Conservation (phyloP, 306 rosid genomes). For the Adenanthera pavonina region DNA sequence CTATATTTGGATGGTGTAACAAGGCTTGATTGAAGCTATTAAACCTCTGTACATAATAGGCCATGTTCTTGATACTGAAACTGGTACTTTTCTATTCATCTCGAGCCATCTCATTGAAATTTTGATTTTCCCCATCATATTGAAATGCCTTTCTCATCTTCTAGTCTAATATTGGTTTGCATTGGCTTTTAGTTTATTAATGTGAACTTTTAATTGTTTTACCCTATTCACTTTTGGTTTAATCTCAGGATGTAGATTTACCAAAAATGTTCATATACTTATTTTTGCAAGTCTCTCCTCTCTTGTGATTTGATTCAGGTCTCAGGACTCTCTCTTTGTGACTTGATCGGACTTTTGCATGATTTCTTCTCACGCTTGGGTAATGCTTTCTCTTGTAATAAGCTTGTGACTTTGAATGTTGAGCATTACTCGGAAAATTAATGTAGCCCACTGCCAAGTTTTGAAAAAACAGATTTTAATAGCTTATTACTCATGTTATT, state of each 20-base stretch:
- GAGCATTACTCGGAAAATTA: background rate
- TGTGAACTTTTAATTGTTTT: background rate
- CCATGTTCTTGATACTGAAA: slow-evolving; percentile 10
- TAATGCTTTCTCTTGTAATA: slow-evolving; percentile 41
- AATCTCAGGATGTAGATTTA: slow-evolving; percentile 2
- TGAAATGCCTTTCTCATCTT: background rate
- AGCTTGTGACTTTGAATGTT: slow-evolving; percentile 4
- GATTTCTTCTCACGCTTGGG: slow-evolving; percentile 93
- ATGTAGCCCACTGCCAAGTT: slow-evolving; percentile 1
- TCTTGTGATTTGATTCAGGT: slow-evolving; percentile 55
- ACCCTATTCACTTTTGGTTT: background rate
- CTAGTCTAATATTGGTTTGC: background rate
- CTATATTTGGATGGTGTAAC: background rate
- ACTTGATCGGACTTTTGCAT: slow-evolving; percentile 83
- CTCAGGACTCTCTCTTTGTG: slow-evolving; percentile 84
- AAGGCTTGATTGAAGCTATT: background rate
- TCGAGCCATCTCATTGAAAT: background rate
- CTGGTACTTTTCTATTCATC: background rate
- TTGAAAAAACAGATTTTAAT: background rate
- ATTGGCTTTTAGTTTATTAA: background rate
- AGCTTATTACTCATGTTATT: slow-evolving; percentile 3
- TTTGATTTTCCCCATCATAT: background rate
- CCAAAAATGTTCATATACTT: background rate
- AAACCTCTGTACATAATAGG: slow-evolving; percentile 4
- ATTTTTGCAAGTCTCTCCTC: background rate